A percentile compares a stretch with the other conserved stretches of the same genome.
These are phyloP conservation scores for Zymoseptoria pseudotritici DNA, from an alignment of 2,329 filamentous ascomycete genomes.

Conservation along the genomic window DNA sequence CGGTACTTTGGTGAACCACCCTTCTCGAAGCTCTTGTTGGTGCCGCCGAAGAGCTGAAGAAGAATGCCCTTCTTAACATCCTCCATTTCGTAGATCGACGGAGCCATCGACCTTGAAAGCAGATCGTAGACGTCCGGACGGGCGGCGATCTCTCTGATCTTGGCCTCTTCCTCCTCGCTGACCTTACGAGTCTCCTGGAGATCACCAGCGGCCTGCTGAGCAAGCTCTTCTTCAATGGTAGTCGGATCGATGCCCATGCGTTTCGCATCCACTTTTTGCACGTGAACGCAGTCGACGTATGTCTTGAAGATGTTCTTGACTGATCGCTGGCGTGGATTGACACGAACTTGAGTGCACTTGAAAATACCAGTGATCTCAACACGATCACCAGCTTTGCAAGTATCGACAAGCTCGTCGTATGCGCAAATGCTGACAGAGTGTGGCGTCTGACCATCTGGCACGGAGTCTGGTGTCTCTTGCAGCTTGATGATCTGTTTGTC, in stretches of 20 bases:
- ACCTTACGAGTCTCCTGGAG: slow-evolving; percentile 80
- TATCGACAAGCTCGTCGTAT: slow-evolving; percentile 94
- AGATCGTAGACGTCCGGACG: slow-evolving; percentile 89
- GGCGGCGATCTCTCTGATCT: slow-evolving; percentile 72
- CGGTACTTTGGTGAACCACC: slow-evolving; percentile 91
- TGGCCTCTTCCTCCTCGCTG: slow-evolving; percentile 76
- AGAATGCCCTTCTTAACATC: slow-evolving; percentile 98
- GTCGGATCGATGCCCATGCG: slow-evolving; percentile 85
- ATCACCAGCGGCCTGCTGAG: slow-evolving; percentile 61
- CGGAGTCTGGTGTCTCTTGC: slow-evolving; percentile 90
- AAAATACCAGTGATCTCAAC: slow-evolving; percentile 96
- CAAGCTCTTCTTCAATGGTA: slow-evolving; percentile 76
- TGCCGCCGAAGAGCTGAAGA: slow-evolving; percentile 91
- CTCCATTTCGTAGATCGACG: slow-evolving; percentile 95
- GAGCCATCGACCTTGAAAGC: slow-evolving; percentile 80
- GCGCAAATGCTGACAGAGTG: slow-evolving; percentile 94
- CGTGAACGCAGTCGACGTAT: slow-evolving; percentile 88
- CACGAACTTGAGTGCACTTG: slow-evolving; percentile 83
- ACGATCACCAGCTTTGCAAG: slow-evolving; percentile 95
- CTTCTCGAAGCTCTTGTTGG: slow-evolving; percentile 96
- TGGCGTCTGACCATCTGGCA: slow-evolving; percentile 92
- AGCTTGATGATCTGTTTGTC: slow-evolving; percentile 99
- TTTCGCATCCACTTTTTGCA: slow-evolving; percentile 94
- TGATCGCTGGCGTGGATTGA: slow-evolving; percentile 86
- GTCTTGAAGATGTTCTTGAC: slow-evolving; percentile 98